Evolutionary conservation across 2,329 filamentous ascomycete species (phyloP), one percentile per base, ranked within the genome.

Genomic region (Fusarium sp.): DNA sequence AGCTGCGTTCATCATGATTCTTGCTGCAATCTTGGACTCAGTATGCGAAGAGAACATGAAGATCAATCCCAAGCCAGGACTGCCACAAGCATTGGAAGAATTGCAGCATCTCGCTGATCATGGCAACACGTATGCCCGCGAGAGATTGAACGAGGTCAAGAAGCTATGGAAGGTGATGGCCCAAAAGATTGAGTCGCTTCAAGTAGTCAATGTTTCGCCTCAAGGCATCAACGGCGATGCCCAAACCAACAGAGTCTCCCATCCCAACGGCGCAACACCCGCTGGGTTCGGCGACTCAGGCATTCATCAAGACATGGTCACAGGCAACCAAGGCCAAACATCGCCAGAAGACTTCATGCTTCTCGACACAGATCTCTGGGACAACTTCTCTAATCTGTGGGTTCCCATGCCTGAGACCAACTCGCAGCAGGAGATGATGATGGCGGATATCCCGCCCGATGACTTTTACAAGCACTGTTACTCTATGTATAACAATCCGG

Each of bases 401-500:
- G 60, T 75, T 4, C 73, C 73, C 3, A 64, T 68, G 37, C 37
- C 61, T 1, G 73, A 75, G 21, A 43, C 50, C 2, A 66, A 59
- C 18, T n/a, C 68, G 3, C 69, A 73, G 32, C 67, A 75, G 27
- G 73, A 75, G 21, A 68, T 73, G 16, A 69, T 73, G 34, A 73
- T 75, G 61, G 58, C 65, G 25, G 73, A 75, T 28, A 49, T 75
- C 8, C 69, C 71, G 8, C 68, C 65, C 4, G 73, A 75, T 28
- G 73, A 74, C 59, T 74, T 74, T 47, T 75, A 73, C 59, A 75
- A 75, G 54, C 71, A 72, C 42, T 75, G 74, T 42, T 75, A 75
- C 57, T 75, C 73, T 20, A 75, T 75, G 73, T 75, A 75, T 20
- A 75, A 75, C 21, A 75, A 75, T 8, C 71, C 73, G 13, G 73